phyloP scores from a whole-genome alignment of 352 stramenopile genomes.

The Lagenidium giganteum region DNA sequence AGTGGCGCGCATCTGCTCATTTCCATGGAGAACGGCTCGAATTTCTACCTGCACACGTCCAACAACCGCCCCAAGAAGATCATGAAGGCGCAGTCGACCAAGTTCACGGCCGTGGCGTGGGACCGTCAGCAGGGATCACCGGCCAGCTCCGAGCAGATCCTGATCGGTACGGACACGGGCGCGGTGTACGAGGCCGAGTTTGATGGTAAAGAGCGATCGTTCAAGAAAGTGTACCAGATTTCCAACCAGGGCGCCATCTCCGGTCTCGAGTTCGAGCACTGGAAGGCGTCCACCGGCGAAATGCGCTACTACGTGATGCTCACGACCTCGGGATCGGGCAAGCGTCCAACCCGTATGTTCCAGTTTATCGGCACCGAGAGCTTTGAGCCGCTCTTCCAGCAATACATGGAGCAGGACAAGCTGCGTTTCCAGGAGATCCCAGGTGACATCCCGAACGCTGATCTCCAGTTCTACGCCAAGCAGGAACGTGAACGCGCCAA shows the following conservation, averaged over 20 bases:
- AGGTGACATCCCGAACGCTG: conserved; percentile 73
- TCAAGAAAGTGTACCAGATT: conserved; percentile 89
- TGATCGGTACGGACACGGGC: conserved; percentile 79
- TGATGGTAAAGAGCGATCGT: conserved; percentile 78
- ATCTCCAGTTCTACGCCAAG: conserved; percentile 76
- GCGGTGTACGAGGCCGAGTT: conserved; percentile 83
- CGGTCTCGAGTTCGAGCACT: conserved; percentile 80
- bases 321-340: conserved; percentile 79
- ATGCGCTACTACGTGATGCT: conserved; percentile 74
- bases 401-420: conserved; percentile 75
- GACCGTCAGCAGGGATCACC: conserved; percentile 69
- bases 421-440: conserved; percentile 89
- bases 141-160: conserved; percentile 48
- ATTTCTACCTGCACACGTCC: conserved; percentile 80
- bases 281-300: conserved; percentile 52
- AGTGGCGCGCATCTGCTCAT: conserved; percentile 77
- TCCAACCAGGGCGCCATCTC: conserved; percentile 82
- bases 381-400: conserved; percentile 82
- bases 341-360: conserved; percentile 87
- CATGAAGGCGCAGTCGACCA: conserved; percentile 72
- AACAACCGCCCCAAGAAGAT: conserved; percentile 82
- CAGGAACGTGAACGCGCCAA: conserved; percentile 76
- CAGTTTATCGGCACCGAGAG: conserved; percentile 81
- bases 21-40: conserved; percentile 85
- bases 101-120: conserved; percentile 81